Conservation (phyloP, 768 basidiomycete genomes). For the Leccinellum albellum region DNA sequence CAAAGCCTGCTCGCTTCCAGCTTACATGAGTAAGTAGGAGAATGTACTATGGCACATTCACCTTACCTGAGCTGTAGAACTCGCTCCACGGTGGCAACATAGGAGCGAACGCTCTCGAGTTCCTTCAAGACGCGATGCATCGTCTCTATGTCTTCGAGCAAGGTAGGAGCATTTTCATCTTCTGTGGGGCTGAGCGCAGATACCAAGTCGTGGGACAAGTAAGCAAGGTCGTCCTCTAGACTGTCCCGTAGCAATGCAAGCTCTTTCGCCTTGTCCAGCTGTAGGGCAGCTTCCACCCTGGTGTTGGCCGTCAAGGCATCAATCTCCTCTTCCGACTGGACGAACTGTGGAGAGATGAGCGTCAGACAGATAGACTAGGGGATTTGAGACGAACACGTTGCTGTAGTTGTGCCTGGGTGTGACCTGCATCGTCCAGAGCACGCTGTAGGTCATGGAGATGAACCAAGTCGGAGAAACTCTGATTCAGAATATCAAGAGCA, state of each 20-base stretch:
- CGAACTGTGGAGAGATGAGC: conserved; percentile 49
- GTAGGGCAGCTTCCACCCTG: conserved; percentile 41
- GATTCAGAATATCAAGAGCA: conserved; percentile 40
- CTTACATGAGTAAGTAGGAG: conserved; percentile 6
- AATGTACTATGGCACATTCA: background rate
- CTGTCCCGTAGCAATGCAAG: conserved; percentile 74
- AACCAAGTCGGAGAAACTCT: conserved; percentile 44
- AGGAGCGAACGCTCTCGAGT: conserved; percentile 69
- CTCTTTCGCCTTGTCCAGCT: conserved; percentile 65
- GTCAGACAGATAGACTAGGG: conserved; percentile 12
- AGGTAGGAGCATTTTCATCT: conserved; percentile 49
- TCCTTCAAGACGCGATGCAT: conserved; percentile 76
- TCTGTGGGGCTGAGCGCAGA: conserved; percentile 46
- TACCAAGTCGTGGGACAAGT: conserved; percentile 60
- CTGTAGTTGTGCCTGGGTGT: conserved; percentile 38
- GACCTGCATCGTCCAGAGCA: conserved; percentile 41
- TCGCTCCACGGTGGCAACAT: conserved; percentile 70
- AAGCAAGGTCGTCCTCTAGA: conserved; percentile 72
- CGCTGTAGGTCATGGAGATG: conserved; percentile 48
- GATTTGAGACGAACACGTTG: conserved; percentile 39
- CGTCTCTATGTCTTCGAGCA: conserved; percentile 80
- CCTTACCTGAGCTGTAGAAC: conserved; percentile 69
- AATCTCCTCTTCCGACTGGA: conserved; percentile 47
- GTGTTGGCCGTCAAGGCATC: conserved; percentile 47
- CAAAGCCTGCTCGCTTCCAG: conserved; percentile 53